Percentiles rank a stretch among this genome's conserved stretches.
Evolutionary conservation across 2,329 filamentous ascomycete species (phyloP).

Genomic region (Aspergillus amoenus): DNA sequence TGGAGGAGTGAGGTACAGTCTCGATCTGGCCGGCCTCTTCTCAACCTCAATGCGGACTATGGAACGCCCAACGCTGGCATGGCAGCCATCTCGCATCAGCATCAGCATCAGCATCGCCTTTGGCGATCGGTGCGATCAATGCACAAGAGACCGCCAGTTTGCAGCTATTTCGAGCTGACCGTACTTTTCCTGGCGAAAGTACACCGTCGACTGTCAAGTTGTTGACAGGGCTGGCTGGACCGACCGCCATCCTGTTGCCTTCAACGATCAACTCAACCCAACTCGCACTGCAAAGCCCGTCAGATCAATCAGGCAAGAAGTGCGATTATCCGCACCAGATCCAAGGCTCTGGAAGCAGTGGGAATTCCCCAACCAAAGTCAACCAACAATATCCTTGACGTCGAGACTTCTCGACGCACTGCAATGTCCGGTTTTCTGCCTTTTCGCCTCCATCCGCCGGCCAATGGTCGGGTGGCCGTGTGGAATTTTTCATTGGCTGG

Average conservation of each 20-base stretch:
- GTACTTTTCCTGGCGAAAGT: background rate
- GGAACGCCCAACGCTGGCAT: background rate
- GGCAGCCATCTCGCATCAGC: conserved; percentile 1
- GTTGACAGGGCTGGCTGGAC: background rate
- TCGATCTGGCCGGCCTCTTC: conserved; percentile 1
- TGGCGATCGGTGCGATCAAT: background rate
- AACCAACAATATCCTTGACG: background rate
- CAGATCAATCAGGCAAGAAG: background rate
- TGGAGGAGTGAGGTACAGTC: background rate
- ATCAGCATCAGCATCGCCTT: background rate
- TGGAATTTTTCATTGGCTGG: too few relatives aligned
- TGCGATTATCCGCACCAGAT: background rate
- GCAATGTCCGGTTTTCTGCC: background rate
- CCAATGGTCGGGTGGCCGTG: background rate
- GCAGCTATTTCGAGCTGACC: background rate
- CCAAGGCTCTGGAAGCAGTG: background rate
- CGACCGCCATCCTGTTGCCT: background rate
- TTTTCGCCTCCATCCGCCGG: background rate
- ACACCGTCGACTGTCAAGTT: too few relatives aligned
- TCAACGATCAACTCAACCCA: background rate
- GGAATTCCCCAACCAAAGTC: background rate
- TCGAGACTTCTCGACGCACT: background rate
- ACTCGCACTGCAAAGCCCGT: background rate
- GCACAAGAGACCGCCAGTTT: background rate
- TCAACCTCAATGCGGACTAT: background rate